phyloP scores from a whole-genome alignment of 2,329 filamentous ascomycete species.

The Aspergillus flavus region DNA sequence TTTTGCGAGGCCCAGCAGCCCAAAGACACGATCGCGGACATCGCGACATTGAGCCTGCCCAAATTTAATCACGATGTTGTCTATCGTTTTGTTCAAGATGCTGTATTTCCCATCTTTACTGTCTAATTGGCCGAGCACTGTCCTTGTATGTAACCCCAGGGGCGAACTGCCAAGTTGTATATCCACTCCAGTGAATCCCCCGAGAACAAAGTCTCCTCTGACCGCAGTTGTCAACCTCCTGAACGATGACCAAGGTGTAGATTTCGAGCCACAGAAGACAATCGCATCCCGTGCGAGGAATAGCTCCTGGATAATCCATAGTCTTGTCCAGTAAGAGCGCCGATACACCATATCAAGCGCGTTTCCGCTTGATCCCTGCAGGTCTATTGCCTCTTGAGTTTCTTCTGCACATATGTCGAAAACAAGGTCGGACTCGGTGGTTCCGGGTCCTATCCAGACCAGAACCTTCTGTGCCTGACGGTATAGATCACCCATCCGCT shows the following conservation, averaged over 20 bases:
- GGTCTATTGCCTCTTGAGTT: background rate
- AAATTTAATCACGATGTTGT: background rate
- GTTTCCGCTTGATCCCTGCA: background rate
- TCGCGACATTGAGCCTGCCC: background rate
- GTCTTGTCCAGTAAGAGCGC: background rate
- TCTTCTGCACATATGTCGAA: background rate
- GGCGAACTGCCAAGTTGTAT: background rate
- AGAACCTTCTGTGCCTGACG: background rate
- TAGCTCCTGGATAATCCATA: background rate
- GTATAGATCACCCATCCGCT: background rate
- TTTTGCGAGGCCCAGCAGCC: background rate
- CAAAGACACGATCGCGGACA: background rate
- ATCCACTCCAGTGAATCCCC: background rate
- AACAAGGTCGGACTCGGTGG: background rate
- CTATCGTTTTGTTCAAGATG: no score
- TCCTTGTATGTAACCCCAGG: background rate
- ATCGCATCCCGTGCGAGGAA: background rate
- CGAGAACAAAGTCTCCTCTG: background rate
- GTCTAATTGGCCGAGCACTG: background rate
- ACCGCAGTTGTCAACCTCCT: background rate
- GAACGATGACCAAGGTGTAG: background rate
- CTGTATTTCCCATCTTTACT: accelerated
- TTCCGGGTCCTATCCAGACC: background rate
- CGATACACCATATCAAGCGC: background rate
- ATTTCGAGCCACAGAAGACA: background rate